phyloP scores from a whole-genome alignment of 257 asterid species.

The Petrea volubilis region DNA sequence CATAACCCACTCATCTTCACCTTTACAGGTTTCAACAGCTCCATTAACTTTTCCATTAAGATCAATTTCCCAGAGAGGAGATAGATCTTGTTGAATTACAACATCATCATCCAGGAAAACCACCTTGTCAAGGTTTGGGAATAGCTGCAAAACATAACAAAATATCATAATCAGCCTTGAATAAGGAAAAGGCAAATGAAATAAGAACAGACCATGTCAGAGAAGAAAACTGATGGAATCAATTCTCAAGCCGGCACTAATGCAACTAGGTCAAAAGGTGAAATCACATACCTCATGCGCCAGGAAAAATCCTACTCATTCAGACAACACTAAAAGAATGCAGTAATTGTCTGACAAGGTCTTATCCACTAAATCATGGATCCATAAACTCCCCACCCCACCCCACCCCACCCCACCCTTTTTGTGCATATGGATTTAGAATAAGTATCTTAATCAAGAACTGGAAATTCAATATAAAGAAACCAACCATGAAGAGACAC shows the following conservation, averaged over 20 bases:
- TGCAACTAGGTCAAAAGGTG: not conserved
- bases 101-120: constrained; percentile 97
- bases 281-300: constrained; percentile 1
- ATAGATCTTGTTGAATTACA: constrained; percentile 87
- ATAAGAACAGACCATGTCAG: not conserved
- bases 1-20: constrained; percentile 98
- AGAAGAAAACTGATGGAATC: not conserved
- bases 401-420: too few relatives aligned
- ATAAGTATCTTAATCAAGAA: too few relatives aligned
- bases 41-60: constrained; percentile 92
- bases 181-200: not conserved
- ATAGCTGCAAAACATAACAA: constrained; percentile 65
- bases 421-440: too few relatives aligned
- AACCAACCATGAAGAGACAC: not conserved
- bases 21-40: constrained; percentile 99
- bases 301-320: constrained; percentile 13
- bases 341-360: constrained; percentile 4
- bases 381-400: not conserved
- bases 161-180: constrained; percentile 23
- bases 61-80: constrained; percentile 90
- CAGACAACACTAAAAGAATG: constrained; percentile 8
- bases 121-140: constrained; percentile 94
- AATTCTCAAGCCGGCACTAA: constrained; percentile 11
- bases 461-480: too few relatives aligned
- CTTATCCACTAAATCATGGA: not conserved